Percentiles rank a stretch among this genome's conserved stretches.
phyloP scores from a whole-genome alignment of 768 basidiomycete genomes.

The Mycena crocata region DNA sequence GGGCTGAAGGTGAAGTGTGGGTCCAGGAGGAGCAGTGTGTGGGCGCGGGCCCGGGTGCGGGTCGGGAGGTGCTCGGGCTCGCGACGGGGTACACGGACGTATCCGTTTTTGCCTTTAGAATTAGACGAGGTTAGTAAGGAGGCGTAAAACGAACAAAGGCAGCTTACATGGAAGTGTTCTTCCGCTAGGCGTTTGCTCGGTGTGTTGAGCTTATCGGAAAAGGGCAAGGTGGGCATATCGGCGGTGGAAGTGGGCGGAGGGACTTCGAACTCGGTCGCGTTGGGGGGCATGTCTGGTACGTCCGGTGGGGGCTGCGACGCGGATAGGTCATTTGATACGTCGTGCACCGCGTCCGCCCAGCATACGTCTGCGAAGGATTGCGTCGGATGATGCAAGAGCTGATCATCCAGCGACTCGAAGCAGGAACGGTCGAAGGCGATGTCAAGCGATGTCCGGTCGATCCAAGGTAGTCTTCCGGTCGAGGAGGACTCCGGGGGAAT shows the following conservation, averaged over 20 bases:
- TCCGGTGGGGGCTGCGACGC: neutral
- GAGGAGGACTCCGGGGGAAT: neutral
- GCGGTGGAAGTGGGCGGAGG: too few species aligned
- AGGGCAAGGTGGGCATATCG: neutral
- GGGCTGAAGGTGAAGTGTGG: constrained; percentile 1
- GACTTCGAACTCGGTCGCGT: neutral
- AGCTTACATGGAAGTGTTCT: neutral
- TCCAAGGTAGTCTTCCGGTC: neutral
- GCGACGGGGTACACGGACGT: neutral
- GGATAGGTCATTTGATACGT: neutral
- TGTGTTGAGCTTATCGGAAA: constrained; percentile 25
- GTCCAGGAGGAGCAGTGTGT: neutral
- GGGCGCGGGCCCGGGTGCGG: neutral
- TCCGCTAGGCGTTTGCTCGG: neutral
- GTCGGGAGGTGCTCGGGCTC: neutral
- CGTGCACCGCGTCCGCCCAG: constrained; percentile 27
- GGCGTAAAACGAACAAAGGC: neutral
- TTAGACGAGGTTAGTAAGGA: neutral
- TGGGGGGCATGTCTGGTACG: neutral
- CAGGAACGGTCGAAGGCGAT: constrained; percentile 15
- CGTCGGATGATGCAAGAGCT: constrained; percentile 27
- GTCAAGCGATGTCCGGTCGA: constrained; percentile 20
- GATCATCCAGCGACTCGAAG: constrained; percentile 18
- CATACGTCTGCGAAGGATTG: constrained; percentile 28
- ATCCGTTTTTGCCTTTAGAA: neutral